Conservation (phyloP, 225 moss, liverwort and hornwort genomes). For the Rhytidiadelphus loreus region DNA sequence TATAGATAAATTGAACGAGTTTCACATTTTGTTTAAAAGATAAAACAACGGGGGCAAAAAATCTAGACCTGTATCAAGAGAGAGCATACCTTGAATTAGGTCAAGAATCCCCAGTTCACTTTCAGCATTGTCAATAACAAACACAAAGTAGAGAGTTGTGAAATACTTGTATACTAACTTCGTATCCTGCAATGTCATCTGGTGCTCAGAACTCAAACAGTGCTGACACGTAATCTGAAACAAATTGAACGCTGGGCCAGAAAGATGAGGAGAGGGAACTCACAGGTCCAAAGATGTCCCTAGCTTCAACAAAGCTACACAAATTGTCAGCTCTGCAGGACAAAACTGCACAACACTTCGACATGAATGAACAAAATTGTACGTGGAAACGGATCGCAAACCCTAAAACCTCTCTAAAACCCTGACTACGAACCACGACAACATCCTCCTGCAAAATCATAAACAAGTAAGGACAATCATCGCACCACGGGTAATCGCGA, state of each 20-base stretch:
- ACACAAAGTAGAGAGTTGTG: conserved; percentile 92
- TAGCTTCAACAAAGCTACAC: conserved; percentile 88
- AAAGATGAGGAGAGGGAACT: conserved; percentile 13
- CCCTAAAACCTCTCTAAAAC: background rate
- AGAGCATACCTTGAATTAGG: conserved; percentile 75
- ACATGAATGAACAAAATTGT: background rate
- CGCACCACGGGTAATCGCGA: background rate
- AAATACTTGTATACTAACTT: conserved; percentile 97
- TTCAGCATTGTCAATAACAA: conserved; percentile 76
- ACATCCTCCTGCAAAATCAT: background rate
- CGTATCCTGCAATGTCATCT: conserved; percentile 47
- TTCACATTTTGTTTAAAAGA: background rate
- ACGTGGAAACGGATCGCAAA: background rate
- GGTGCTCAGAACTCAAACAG: background rate
- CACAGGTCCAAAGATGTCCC: conserved; percentile 90
- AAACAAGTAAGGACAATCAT: background rate
- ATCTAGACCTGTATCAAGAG: background rate
- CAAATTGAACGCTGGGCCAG: background rate
- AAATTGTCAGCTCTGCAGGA: conserved; percentile 70
- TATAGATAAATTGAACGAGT: background rate
- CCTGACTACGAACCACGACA: background rate
- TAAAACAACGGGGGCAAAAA: background rate
- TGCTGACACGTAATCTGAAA: background rate
- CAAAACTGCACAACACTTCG: conserved; percentile 53
- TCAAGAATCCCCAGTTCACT: conserved; percentile 95